phyloP scores from a whole-genome alignment of 768 basidiomycete genomes.

The Favolaschia claudopus region DNA sequence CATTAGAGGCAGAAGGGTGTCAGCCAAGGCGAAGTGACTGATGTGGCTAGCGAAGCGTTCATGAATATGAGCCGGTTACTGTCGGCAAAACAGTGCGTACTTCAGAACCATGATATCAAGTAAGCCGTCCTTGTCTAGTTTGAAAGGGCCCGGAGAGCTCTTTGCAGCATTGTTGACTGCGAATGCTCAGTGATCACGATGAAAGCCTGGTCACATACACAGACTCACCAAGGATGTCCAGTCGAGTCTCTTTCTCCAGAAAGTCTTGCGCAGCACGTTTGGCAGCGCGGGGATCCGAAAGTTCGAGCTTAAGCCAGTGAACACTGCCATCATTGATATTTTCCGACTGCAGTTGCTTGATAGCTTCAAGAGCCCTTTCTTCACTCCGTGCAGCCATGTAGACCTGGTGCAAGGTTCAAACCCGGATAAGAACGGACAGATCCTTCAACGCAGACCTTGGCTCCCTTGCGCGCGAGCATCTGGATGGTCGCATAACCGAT shows the following conservation, averaged over 20 bases:
- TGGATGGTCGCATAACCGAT: conserved; percentile 47
- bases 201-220: background rate
- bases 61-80: background rate
- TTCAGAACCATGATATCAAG: conserved; percentile 29
- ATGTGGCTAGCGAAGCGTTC: conserved; percentile 46
- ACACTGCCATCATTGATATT: conserved; percentile 41
- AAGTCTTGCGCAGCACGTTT: conserved; percentile 46
- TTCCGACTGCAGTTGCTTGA: conserved; percentile 42
- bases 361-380: conserved; percentile 38
- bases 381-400: conserved; percentile 44
- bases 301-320: conserved; percentile 46
- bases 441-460: conserved; percentile 39
- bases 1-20: conserved; percentile 55
- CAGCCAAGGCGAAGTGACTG: conserved; percentile 55
- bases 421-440: background rate
- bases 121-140: conserved; percentile 10
- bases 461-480: conserved; percentile 49
- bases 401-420: conserved; percentile 4
- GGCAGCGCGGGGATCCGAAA: conserved; percentile 44
- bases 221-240: conserved; percentile 51
- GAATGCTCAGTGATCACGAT: background rate
- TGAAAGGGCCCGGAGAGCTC: conserved; percentile 10
- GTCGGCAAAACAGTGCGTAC: background rate
- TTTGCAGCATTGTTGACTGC: conserved; percentile 34
- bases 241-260: conserved; percentile 45